A percentile compares a stretch with the other conserved stretches of the same genome.
phyloP scores from a whole-genome alignment of 495 filamentous ascomycete species.

The Podospora australis region DNA sequence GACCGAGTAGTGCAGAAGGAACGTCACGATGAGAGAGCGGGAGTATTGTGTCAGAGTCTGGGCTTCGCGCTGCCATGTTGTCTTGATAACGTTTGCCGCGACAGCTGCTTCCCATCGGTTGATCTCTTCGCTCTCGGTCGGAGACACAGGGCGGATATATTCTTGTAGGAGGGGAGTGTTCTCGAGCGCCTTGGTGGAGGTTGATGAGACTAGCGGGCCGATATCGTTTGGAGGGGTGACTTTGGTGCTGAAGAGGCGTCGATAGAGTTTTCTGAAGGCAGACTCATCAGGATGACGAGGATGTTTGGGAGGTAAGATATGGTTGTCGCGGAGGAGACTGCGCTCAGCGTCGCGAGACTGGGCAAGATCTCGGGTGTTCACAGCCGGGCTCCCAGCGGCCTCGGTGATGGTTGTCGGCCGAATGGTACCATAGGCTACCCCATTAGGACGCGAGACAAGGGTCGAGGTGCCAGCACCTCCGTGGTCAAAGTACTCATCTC shows the following conservation, averaged over 20 bases:
- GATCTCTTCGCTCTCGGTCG: slow-evolving; percentile 28
- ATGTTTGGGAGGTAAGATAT: slow-evolving; percentile 62
- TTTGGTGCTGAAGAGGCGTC: slow-evolving; percentile 40
- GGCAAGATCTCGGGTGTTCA: slow-evolving; percentile 38
- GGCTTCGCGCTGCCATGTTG: slow-evolving; percentile 77
- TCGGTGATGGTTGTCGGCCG: slow-evolving; percentile 37
- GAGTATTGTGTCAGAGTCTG: slow-evolving; percentile 56
- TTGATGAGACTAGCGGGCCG: slow-evolving; percentile 23
- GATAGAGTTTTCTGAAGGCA: slow-evolving; percentile 28
- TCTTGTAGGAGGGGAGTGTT: slow-evolving; percentile 30
- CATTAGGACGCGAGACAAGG: slow-evolving; percentile 61
- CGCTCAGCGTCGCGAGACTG: slow-evolving; percentile 66
- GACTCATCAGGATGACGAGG: slow-evolving; percentile 18
- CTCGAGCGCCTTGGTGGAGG: slow-evolving; percentile 27
- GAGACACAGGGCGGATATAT: slow-evolving; percentile 8
- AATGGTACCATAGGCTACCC: slow-evolving; percentile 55
- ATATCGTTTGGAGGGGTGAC: slow-evolving; percentile 53
- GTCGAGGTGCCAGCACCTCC: slow-evolving; percentile 44
- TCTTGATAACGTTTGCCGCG: slow-evolving; percentile 63
- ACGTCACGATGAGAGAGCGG: slow-evolving; percentile 58
- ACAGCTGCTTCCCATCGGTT: slow-evolving; percentile 70
- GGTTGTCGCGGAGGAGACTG: slow-evolving; percentile 69
- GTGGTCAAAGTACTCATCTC: slow-evolving; percentile 15
- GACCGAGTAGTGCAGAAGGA: slow-evolving; percentile 65
- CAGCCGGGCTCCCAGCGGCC: slow-evolving; percentile 49